Evolutionary conservation across 306 rosid genomes (phyloP), one percentile per base, ranked within the genome.

Genomic region (Casuarina cunninghamiana): DNA sequence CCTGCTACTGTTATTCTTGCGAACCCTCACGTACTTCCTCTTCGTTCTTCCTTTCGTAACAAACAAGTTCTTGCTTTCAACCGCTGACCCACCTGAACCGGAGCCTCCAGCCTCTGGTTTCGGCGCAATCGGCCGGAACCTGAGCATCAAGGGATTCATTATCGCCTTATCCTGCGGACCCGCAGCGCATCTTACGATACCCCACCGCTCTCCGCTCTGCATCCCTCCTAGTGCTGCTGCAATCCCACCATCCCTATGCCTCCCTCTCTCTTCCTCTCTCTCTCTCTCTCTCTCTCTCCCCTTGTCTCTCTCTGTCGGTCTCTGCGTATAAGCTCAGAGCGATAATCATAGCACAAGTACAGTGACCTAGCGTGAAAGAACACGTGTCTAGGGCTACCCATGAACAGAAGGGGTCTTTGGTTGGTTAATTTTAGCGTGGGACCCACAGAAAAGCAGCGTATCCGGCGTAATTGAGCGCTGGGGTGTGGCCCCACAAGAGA

Each of bases 61-160:
- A 46, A 73, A 1, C 39, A 7, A 2, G 76, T 51, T 75, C 7
- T 71, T 72, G 26, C 45, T 44, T 4, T 45, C 76, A 0, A 54
- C 3, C 43, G 76, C 55, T 13, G 82, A 50, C 4, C 73, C 70
- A 13, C 78, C 66, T 0, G 53, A 32, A 5, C 17, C 53, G 9
- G 72, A 55, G 2, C 65, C 80, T 4, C 89, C 86, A 6, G 26
- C 5, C 0, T 75, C 81, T 0, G 94, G 91, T 63, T 88, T 90
- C 5, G 94, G 94, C 5, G 91, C 94, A 45, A 90, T 90, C 72
- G 94, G 90, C n/a, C 91, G 86, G 86, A 90, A 90, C 76, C 89
- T 84, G 16, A 79, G 83, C 94, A 83, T 81, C 61, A 51, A 62
- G 48, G 57, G 82, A 32, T 84, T 74, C 54, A 84, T 39, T 1